Evolutionary conservation across 2,329 filamentous ascomycete species (phyloP).

Genomic region (Xylaria sp.): DNA sequence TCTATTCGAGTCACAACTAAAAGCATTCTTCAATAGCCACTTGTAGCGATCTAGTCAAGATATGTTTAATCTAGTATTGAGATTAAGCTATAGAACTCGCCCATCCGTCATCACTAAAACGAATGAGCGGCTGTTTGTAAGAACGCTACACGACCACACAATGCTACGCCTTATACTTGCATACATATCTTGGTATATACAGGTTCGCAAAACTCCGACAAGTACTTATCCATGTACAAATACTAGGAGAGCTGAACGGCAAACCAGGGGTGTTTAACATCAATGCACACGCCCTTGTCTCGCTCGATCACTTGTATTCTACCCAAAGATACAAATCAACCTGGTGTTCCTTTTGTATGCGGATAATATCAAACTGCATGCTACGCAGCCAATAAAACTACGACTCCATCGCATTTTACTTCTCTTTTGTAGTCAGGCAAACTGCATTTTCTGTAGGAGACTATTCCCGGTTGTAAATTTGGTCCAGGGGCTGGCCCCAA

Average conservation of each 20-base stretch:
- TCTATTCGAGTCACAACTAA: not conserved
- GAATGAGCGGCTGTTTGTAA: not conserved
- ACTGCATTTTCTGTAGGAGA: not conserved
- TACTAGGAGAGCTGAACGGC: not conserved
- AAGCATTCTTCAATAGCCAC: not conserved
- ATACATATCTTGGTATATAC: not conserved
- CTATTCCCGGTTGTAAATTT: not conserved
- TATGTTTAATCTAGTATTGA: not conserved
- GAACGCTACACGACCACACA: not conserved
- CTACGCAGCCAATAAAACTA: not conserved
- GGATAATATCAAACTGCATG: not conserved
- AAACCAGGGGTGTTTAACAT: too few relatives aligned
- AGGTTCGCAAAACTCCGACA: too few relatives aligned
- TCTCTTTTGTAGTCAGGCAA: not conserved
- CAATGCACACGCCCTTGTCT: not conserved
- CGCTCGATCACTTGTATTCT: not conserved
- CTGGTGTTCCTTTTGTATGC: not conserved
- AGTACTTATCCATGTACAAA: not conserved
- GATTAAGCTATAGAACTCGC: not conserved
- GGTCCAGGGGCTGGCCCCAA: not conserved
- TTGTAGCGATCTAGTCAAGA: not conserved
- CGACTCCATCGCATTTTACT: not conserved
- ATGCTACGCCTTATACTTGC: not conserved
- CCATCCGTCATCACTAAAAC: not conserved
- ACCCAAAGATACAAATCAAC: not conserved